phyloP scores from a whole-genome alignment of 2,329 filamentous ascomycete genomes.

The Beauveria rudraprayagi region DNA sequence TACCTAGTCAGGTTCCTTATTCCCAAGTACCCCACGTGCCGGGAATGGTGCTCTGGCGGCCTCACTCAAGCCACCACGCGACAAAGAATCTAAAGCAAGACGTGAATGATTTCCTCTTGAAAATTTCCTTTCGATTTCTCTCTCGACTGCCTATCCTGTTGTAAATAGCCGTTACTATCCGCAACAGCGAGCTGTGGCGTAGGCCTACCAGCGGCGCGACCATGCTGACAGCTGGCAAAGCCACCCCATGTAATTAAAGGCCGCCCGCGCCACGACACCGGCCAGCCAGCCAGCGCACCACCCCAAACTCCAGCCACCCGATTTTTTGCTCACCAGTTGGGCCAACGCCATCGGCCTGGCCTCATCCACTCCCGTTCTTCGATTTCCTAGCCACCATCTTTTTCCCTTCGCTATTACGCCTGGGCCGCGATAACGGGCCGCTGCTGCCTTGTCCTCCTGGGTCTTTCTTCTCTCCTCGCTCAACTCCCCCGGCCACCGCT shows the following conservation, averaged over 20 bases:
- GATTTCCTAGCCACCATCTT: conserved; percentile 9
- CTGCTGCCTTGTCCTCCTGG: not conserved
- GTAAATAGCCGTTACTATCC: not conserved
- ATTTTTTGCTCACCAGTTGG: conserved; percentile 9
- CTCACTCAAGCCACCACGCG: too few species aligned
- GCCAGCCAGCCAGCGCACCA: not conserved
- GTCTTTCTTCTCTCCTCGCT: not conserved
- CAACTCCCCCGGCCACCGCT: not conserved
- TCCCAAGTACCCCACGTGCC: too few species aligned
- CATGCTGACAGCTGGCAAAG: not conserved
- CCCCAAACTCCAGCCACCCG: conserved; percentile 6
- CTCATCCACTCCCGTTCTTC: not conserved
- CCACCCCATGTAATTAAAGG: not conserved
- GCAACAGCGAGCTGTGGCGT: too few species aligned
- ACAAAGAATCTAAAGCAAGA: too few species aligned
- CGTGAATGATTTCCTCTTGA: too few species aligned
- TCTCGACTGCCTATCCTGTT: too few species aligned
- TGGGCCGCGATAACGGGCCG: conserved; percentile 1
- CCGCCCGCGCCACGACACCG: not conserved
- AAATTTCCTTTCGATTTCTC: too few species aligned
- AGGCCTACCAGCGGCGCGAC: not conserved
- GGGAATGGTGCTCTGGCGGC: too few species aligned
- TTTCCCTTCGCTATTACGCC: not conserved
- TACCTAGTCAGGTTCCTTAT: too few species aligned
- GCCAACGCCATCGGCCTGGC: not conserved